Percentiles rank a stretch among this genome's conserved stretches.
phyloP scores from a whole-genome alignment of 805 yeast species.

The Jamesozyma lodderae region DNA sequence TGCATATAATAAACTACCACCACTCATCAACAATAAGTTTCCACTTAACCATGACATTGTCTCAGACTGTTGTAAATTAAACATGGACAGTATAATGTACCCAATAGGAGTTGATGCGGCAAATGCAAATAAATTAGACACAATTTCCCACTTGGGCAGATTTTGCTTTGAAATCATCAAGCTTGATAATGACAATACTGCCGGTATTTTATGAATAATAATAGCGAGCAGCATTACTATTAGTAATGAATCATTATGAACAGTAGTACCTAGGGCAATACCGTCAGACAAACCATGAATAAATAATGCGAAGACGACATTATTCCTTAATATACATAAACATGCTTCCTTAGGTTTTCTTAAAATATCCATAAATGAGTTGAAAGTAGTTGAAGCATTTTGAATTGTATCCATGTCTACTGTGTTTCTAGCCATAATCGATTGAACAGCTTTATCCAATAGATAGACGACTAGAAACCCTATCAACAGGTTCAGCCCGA shows the following conservation, averaged over 20 bases:
- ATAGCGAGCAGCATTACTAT: conserved; percentile 46
- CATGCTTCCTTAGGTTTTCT: conserved; percentile 15
- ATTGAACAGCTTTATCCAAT: conserved; percentile 33
- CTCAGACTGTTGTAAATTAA: conserved; percentile 22
- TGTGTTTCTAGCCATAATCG: conserved; percentile 6
- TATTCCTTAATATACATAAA: conserved; percentile 32
- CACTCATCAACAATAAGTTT: conserved; percentile 27
- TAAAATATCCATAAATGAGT: conserved; percentile 16
- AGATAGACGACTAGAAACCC: conserved; percentile 44
- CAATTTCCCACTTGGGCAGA: conserved; percentile 30
- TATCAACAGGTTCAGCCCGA: conserved; percentile 39
- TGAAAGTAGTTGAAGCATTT: conserved; percentile 1
- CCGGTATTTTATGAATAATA: conserved; percentile 56
- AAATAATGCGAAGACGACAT: conserved; percentile 48
- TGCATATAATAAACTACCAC: conserved; percentile 31
- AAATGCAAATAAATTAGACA: conserved; percentile 39
- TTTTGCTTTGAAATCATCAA: conserved; percentile 38
- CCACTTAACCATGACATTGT: conserved; percentile 27
- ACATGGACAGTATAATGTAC: conserved; percentile 19
- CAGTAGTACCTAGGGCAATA: conserved; percentile 50
- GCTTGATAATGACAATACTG: conserved; percentile 50
- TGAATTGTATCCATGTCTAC: background rate
- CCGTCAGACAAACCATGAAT: conserved; percentile 60
- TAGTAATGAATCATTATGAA: conserved; percentile 31
- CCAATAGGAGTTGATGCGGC: conserved; percentile 30